Evolutionary conservation across 1,284 basidiomycete genomes (phyloP), one percentile per base, ranked within the genome.

Genomic region (Ceratobasidium sp.): DNA sequence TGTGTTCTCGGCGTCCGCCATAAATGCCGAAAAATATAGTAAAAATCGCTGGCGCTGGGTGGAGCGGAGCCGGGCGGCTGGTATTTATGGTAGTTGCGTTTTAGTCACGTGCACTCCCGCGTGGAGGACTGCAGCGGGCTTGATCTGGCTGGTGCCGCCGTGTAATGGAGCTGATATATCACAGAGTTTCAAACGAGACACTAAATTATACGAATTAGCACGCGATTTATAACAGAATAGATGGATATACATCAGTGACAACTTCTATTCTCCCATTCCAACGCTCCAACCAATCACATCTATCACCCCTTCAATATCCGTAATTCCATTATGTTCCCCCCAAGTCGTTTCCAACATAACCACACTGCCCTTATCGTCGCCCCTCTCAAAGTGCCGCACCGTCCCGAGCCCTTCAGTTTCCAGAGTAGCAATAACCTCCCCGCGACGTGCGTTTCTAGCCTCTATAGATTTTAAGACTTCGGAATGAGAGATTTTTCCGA

Each of bases 301-400:
- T 80, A 94, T 90, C 33, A 94, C 87, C 1, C 92, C 92, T 80
- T 94, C 93, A 80, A 92, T 88, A 6, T 89, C 82, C 5, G 90
- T 92, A 20, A 94, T 82, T 74, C 87, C 86, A 79, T 91, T 88
- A 81, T 95, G 93, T 1, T 87, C 88, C 5, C 94, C 94, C 79
- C 86, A 89, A 52, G 87, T 82, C 2, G 90, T 89, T 84, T 92
- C 90, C 52, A 94, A 86, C 50, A 91, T 89, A 7, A 87, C 86
- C 3, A 93, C 87, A 77, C 87, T 67, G 56, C 89, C 85, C 12
- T 85, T 85, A 1, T 85, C 83, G 4, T 84, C 84, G 26, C 84
- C 74, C 15, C 83, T 81, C 44, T 78, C 83, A 78, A 93, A 91
- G 73, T 89, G 86, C 71, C 91, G 87, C 65, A 92, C 83, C 2